Evolutionary conservation across 2,329 filamentous ascomycete species (phyloP), one percentile per base, ranked within the genome.

Genomic region (Zasmidium citrigriseum): DNA sequence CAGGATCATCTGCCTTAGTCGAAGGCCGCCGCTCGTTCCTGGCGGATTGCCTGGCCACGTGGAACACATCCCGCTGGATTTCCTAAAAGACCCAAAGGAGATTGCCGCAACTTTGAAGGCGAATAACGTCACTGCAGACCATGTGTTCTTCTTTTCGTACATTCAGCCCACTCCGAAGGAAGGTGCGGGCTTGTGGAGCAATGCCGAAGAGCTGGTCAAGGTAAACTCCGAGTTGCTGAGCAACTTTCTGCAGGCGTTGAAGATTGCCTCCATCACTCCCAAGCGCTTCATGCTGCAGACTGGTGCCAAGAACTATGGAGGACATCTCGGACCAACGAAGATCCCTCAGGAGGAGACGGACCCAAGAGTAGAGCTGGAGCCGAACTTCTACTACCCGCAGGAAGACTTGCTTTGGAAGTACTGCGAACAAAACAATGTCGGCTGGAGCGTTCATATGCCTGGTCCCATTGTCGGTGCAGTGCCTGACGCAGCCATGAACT

Each of bases 341-440:
- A 66, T 74, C 2, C 82, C 81, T 0, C 75, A 78, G 49, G 74
- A 79, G 57, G 82, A 84, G 66, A 72, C 72, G 9, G 78, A 81
- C 60, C 76, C 78, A 1, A 78, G 50, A 66, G 80, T 47, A 55
- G 66, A 29, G 0, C 70, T 80, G 0, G 77, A 80, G 59, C 76
- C 77, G 0, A 83, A 84, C 68, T 84, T 84, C 68, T 84, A 84
- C 73, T 84, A 83, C 61, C 67, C 74, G 0, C 82, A 84, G 68
- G 81, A 84, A 71, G 80, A 84, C 59, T 68, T 73, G 2, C 71
- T 84, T 3, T 72, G 67, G 24, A 62, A 70, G 0, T 83, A 74
- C 63, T 79, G 79, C 64, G 60, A 68, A n/a, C 62, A 70, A 1
- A 70, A 77, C 5, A 61, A 63, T 14, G 69, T 70, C 14, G 65